Evolutionary conservation across 1,284 basidiomycete genomes (phyloP).

Genomic region (Uromyces viciae-fabae): DNA sequence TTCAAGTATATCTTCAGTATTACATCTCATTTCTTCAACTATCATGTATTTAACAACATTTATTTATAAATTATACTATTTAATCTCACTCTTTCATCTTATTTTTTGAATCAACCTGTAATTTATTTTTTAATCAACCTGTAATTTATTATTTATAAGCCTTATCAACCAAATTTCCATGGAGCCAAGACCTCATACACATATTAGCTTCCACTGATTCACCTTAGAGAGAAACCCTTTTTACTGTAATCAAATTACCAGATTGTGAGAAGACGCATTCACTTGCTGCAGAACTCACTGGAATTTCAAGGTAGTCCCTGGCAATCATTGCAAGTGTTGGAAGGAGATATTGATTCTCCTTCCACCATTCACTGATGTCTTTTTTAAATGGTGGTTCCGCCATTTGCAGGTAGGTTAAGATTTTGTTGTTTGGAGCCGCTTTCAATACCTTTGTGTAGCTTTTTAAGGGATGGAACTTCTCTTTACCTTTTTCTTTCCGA

Average conservation of each 20-base stretch:
- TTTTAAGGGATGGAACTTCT: background rate
- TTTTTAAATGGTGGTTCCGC: background rate
- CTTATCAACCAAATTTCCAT: background rate
- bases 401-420: background rate
- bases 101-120: too few species aligned
- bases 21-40: too few species aligned
- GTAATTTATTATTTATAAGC: too few species aligned
- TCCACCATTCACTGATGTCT: background rate
- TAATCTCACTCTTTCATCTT: too few species aligned
- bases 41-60: too few species aligned
- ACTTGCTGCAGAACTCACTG: background rate
- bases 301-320: background rate
- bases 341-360: background rate
- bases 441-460: background rate
- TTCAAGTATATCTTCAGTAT: too few species aligned
- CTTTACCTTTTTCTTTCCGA: too few species aligned
- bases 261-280: background rate
- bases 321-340: background rate
- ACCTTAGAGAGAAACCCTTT: background rate
- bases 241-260: background rate
- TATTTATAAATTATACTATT: too few species aligned
- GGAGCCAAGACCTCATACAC: background rate
- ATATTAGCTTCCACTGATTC: background rate
- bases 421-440: background rate
- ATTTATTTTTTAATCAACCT: too few species aligned